Conservation (phyloP, 2,329 filamentous ascomycete genomes). For the Penicillium oxalicum region DNA sequence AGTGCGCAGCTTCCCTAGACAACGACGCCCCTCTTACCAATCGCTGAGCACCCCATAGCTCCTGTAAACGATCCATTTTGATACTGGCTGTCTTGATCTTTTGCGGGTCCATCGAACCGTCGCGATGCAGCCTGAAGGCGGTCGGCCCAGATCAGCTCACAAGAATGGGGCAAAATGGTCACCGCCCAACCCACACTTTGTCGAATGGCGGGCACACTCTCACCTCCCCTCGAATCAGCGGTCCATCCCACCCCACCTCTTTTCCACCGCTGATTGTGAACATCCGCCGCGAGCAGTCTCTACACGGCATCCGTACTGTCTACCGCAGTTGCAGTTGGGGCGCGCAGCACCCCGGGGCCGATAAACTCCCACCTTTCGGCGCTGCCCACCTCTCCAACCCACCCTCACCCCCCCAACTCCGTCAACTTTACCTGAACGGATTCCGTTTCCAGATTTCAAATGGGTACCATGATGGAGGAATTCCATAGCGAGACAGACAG, state of each 20-base stretch:
- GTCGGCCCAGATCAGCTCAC: background rate
- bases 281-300: background rate
- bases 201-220: conserved; percentile 7
- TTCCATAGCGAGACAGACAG: conserved; percentile 97
- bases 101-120: too few species aligned
- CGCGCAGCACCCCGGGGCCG: conserved; percentile 13
- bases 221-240: conserved; percentile 6
- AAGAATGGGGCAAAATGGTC: conserved; percentile 4
- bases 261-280: background rate
- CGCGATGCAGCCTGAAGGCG: background rate
- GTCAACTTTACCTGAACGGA: conserved; percentile 10
- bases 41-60: too few species aligned
- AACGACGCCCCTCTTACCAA: too few species aligned
- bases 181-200: conserved; percentile 12
- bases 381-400: conserved; percentile 8
- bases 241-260: conserved; percentile 2
- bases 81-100: too few species aligned
- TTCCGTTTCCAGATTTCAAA: conserved; percentile 2
- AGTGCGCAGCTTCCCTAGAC: too few species aligned
- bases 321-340: conserved; percentile 8
- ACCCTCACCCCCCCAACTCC: conserved; percentile 9
- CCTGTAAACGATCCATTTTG: too few species aligned
- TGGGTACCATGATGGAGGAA: conserved; percentile 68
- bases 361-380: conserved; percentile 15
- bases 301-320: background rate